These are phyloP conservation scores for Salix dunnii DNA, from an alignment of 345 rosid species.

Conservation along the genomic window DNA sequence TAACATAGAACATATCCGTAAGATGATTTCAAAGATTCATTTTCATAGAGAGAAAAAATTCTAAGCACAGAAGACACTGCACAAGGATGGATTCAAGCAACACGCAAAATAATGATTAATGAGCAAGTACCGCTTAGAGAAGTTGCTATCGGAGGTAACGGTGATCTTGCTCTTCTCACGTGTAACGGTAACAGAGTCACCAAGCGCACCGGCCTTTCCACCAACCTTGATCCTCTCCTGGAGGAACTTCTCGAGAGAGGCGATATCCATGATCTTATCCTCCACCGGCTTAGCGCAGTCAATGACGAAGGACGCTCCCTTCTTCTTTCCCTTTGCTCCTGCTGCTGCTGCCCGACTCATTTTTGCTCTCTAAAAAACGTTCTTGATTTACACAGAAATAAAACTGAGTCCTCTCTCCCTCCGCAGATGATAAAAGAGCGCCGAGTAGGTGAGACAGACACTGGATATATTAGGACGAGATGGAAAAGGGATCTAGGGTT, in stretches of 20 bases:
- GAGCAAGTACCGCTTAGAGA: constrained; percentile 20
- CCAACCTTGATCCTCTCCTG: constrained; percentile 29
- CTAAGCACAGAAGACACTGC: background rate
- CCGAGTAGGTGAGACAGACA: background rate
- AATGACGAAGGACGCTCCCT: constrained; percentile 18
- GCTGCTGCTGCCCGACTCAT: constrained; percentile 18
- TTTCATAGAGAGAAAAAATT: background rate
- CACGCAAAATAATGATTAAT: background rate
- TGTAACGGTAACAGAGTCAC: constrained; percentile 19
- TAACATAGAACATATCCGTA: too few species aligned
- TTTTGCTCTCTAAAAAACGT: background rate
- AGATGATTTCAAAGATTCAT: too few species aligned
- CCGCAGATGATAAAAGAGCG: background rate
- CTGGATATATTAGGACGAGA: background rate
- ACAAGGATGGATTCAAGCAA: background rate
- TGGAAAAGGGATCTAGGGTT: background rate
- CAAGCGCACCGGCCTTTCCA: constrained; percentile 30
- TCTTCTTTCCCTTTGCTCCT: constrained; percentile 22
- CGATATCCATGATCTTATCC: constrained; percentile 30
- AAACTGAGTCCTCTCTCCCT: background rate
- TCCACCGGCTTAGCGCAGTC: constrained; percentile 26
- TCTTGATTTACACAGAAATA: background rate
- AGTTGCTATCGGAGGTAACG: constrained; percentile 17
- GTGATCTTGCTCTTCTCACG: constrained; percentile 30
- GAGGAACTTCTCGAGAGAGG: constrained; percentile 31